Base-by-base conservation (phyloP, 140 eudicot species). In the Bidens hawaiensis region DNA sequence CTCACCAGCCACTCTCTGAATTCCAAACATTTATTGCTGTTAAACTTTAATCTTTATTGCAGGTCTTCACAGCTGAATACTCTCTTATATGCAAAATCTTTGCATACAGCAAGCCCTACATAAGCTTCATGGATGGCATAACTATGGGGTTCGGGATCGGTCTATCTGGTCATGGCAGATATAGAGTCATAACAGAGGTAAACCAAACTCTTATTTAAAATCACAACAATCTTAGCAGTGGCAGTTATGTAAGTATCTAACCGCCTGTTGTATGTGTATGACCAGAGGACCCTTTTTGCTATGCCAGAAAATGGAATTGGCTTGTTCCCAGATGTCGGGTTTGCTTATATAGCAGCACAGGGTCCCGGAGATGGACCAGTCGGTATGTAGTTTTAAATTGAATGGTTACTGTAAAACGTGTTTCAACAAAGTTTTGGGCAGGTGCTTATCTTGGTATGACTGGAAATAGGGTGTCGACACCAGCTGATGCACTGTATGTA, bases 111-210 rank as follows among this genome's bases (percentile, higher is more conserved):
- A 90, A 90, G 76, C 96, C 97, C n/a, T 90, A 81, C 62, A 76
- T 90, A 69, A 75, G 85, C 70, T 78, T 90, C 60, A 90, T 90
- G 95, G 97, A 90, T 82, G 97, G 97, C 65, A 84, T 90, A 49
- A 90, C 97, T 42, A 90, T 90, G 97, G 97, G 97, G 30, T 90
- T 90, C 64, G 97, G 97, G 15, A 90, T 90, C 27, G 97, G 97
- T 19, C 81, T 90, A 61, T 90, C 96, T 69, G 97, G 97, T 46
- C 97, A 90, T 73, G 97, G 97, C 40, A 76, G 77, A 15, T 90
- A 86, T 77, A 79, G 90, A 65, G 74, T 86, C 67, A 59, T 90
- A 22, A 90, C 96, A 5, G 97, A 90, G 90, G 97, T 90, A 42
- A 17, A 15, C 33, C 51, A 41, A 17, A n/a, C 42, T 59, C 18